Evolutionary conservation across 352 stramenopile species (phyloP), one percentile per base, ranked within the genome.

Genomic region (Globisporangium nunn): DNA sequence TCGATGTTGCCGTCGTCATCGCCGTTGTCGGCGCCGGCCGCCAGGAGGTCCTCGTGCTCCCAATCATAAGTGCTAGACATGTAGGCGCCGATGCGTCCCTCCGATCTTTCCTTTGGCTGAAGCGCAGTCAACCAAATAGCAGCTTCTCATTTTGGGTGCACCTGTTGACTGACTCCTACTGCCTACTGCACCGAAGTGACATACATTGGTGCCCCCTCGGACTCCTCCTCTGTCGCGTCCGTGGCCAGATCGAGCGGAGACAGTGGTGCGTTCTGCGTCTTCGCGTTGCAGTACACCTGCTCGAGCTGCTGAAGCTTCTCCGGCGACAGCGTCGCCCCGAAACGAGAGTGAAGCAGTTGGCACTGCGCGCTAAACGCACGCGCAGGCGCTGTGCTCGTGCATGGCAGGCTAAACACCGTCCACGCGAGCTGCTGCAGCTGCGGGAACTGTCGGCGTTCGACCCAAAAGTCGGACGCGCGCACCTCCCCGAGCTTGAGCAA

Each of bases 251-350:
- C 37, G 10, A 43, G 37, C 37, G 37, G 37, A 43, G 37, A 43
- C 37, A 17, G 37, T 10, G 37, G 37, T 12, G 37, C 37, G 11
- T 43, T 12, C 37, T 10, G 37, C 3, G 37, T 67, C 58, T 72
- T 76, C 11, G 70, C 59, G 56, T 86, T 89, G 66, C 76, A 85
- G 46, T 81, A 75, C 30, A 89, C 58, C 50, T 85, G 72, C n/a
- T 62, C 78, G 33, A 89, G 68, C 48, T 86, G 78, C 52, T 77
- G 57, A 4, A 89, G 59, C 62, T 85, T 76, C 15, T 76, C 67
- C 3, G 54, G 8, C 12, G 67, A 49, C 15, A 89, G 54, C 37
- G 68, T 71, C 23, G 40, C 39, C 55, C 71, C 60, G 54, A 86
- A 86, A 7, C 70, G 68, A 11, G 70, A 69, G 59, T 83, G 67